Conservation (phyloP, 768 basidiomycete species). For the Xerocomellus intermedius region DNA sequence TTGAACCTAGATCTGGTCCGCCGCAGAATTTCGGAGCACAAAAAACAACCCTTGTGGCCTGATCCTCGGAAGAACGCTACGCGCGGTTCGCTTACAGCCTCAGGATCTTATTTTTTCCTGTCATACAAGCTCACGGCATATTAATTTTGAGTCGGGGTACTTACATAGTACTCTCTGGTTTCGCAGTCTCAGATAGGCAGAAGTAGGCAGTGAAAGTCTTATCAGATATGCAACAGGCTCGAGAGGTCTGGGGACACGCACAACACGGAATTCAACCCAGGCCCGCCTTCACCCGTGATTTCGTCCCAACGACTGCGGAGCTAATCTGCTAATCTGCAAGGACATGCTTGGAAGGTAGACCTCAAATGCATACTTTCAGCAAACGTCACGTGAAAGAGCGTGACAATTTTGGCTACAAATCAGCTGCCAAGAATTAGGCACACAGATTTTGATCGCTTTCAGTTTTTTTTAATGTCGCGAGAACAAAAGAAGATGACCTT, state of each 20-base stretch:
- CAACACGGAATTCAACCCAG: background rate
- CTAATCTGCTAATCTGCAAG: background rate
- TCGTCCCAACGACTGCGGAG: background rate
- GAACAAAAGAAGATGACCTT: too few relatives aligned
- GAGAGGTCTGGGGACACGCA: too few relatives aligned
- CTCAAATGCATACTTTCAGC: too few relatives aligned
- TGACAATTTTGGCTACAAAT: too few relatives aligned
- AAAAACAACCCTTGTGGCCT: background rate
- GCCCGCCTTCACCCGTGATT: background rate
- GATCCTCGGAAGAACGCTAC: background rate
- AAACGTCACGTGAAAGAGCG: too few relatives aligned
- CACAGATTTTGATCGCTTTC: too few relatives aligned
- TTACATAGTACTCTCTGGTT: too few relatives aligned
- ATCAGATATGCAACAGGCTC: background rate
- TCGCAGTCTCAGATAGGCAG: too few relatives aligned
- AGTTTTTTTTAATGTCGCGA: too few relatives aligned
- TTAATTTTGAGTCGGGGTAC: too few relatives aligned
- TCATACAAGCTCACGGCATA: background rate
- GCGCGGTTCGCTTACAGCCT: background rate
- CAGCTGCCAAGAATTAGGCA: too few relatives aligned
- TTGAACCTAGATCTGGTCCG: background rate
- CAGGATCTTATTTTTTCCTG: background rate
- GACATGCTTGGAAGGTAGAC: background rate
- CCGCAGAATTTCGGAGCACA: background rate
- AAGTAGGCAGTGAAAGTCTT: background rate